Evolutionary conservation across 768 basidiomycete species (phyloP).

Genomic region (Podaxis rugospora): DNA sequence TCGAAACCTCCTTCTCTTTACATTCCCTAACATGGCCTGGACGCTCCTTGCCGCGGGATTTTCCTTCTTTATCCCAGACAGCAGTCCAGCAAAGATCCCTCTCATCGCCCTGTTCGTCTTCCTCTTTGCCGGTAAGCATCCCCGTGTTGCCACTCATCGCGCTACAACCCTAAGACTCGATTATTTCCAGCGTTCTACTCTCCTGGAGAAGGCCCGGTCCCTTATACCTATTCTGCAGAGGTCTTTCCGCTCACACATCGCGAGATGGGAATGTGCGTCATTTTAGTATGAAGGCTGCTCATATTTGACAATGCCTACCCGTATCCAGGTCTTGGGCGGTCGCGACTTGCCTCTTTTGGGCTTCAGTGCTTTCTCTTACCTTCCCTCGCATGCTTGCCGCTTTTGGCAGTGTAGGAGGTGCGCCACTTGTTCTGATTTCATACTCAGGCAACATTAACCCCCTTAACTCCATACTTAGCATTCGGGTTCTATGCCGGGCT

Average conservation of each 20-base stretch:
- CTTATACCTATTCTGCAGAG: slow-evolving; percentile 88
- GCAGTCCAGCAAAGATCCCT: slow-evolving; percentile 34
- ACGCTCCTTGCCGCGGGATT: slow-evolving; percentile 74
- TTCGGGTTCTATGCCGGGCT: slow-evolving; percentile 57
- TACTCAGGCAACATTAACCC: not conserved
- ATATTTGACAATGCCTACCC: slow-evolving; percentile 22
- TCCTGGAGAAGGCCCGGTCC: slow-evolving; percentile 87
- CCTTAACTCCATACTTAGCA: slow-evolving; percentile 20
- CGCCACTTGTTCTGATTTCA: slow-evolving; percentile 10
- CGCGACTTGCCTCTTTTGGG: slow-evolving; percentile 47
- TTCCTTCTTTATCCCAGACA: slow-evolving; percentile 49
- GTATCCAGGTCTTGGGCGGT: slow-evolving; percentile 48
- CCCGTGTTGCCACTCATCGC: not conserved
- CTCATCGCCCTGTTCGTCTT: slow-evolving; percentile 40
- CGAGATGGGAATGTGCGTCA: slow-evolving; percentile 52
- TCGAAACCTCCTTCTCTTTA: slow-evolving; percentile 69
- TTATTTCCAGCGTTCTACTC: slow-evolving; percentile 56
- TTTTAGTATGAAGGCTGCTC: slow-evolving; percentile 14
- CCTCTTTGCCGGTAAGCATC: slow-evolving; percentile 32
- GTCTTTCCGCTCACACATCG: slow-evolving; percentile 83
- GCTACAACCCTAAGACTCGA: too few relatives aligned
- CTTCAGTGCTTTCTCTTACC: slow-evolving; percentile 48
- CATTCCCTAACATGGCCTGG: slow-evolving; percentile 80
- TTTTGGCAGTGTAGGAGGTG: slow-evolving; percentile 32
- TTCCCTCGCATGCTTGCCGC: slow-evolving; percentile 55